These are phyloP conservation scores for Apiospora marii DNA, from an alignment of 2,329 filamentous ascomycete species.

Conservation along the genomic window DNA sequence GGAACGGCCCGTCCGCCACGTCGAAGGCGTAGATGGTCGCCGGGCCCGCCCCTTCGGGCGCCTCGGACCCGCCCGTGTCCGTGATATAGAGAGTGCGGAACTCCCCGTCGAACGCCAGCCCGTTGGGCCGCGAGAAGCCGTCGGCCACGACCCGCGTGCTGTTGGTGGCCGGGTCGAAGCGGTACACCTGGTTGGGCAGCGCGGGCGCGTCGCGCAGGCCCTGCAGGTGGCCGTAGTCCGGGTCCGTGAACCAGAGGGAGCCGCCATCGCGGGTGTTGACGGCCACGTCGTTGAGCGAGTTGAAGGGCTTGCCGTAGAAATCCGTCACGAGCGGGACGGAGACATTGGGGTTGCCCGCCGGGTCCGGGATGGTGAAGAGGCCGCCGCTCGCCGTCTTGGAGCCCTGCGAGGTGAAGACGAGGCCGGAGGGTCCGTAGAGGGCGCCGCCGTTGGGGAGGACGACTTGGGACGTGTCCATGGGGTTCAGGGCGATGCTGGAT, in stretches of 20 bases:
- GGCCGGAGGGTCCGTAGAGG: not conserved
- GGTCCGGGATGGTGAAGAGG: slow-evolving; percentile 29
- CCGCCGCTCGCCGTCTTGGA: slow-evolving; percentile 26
- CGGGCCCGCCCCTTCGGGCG: not conserved
- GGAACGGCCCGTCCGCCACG: slow-evolving; percentile 24
- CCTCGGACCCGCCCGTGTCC: slow-evolving; percentile 18
- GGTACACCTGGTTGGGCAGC: slow-evolving; percentile 24
- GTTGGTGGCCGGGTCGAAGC: slow-evolving; percentile 21
- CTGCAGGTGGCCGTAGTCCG: slow-evolving; percentile 19
- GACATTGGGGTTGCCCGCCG: slow-evolving; percentile 25
- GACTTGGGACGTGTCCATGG: slow-evolving; percentile 23
- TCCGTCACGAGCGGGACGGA: slow-evolving; percentile 18
- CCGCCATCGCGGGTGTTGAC: not conserved
- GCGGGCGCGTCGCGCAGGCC: not conserved
- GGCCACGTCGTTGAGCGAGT: slow-evolving; percentile 24
- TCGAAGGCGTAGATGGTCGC: slow-evolving; percentile 29
- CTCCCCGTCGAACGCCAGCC: slow-evolving; percentile 18
- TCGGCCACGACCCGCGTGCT: slow-evolving; percentile 21
- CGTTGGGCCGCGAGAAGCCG: slow-evolving; percentile 21
- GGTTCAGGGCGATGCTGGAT: slow-evolving; percentile 22
- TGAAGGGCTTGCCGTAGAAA: slow-evolving; percentile 21
- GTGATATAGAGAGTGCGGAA: not conserved
- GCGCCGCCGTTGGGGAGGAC: slow-evolving; percentile 29
- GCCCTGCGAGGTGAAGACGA: slow-evolving; percentile 30
- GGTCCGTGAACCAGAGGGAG: slow-evolving; percentile 25